Conservation (phyloP, 2,329 filamentous ascomycete species). For the Talaromyces islandicus region DNA sequence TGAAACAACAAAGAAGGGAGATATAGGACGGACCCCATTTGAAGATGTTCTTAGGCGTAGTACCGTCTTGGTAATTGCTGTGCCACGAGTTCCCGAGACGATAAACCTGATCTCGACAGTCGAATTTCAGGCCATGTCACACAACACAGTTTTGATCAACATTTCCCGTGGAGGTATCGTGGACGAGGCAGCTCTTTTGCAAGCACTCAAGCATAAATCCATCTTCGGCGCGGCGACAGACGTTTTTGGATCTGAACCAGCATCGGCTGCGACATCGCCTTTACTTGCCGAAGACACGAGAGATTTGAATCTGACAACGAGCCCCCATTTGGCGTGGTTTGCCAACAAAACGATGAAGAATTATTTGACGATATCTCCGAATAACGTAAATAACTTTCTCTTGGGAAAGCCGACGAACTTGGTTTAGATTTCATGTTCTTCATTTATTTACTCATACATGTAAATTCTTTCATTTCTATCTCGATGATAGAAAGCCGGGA, state of each 20-base stretch:
- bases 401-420: slow-evolving; percentile 7
- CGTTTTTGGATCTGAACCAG: slow-evolving; percentile 46
- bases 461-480: background rate
- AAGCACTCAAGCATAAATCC: slow-evolving; percentile 37
- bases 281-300: slow-evolving; percentile 39
- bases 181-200: slow-evolving; percentile 44
- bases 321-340: slow-evolving; percentile 51
- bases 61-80: slow-evolving; percentile 26
- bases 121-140: slow-evolving; percentile 42
- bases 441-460: background rate
- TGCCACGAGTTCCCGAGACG: slow-evolving; percentile 26
- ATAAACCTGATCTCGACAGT: slow-evolving; percentile 27
- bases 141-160: slow-evolving; percentile 43
- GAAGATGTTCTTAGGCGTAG: slow-evolving; percentile 22
- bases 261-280: slow-evolving; percentile 36
- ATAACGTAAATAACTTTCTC: slow-evolving; percentile 6
- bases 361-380: slow-evolving; percentile 5
- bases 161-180: slow-evolving; percentile 47
- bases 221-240: slow-evolving; percentile 48
- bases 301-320: slow-evolving; percentile 46
- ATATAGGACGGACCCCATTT: slow-evolving; percentile 18
- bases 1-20: slow-evolving; percentile 2
- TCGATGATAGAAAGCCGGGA: background rate
- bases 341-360: slow-evolving; percentile 44
- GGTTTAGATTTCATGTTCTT: background rate